phyloP scores from a whole-genome alignment of 2,329 filamentous ascomycete species.

The Aureobasidium sp. region DNA sequence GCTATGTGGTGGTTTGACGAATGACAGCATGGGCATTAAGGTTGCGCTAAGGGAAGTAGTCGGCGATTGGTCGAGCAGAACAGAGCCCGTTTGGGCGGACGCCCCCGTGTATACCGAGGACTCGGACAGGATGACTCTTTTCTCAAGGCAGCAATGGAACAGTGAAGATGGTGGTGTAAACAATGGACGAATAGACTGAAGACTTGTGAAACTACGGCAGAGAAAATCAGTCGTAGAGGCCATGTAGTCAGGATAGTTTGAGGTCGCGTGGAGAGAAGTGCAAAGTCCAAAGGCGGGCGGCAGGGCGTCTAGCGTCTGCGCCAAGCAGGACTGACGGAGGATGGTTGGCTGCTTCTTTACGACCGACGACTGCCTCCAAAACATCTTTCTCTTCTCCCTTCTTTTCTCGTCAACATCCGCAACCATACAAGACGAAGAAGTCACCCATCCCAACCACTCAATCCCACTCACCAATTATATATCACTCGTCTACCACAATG shows the following conservation, averaged over 20 bases:
- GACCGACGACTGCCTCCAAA: neutral
- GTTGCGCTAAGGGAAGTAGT: constrained; percentile 4
- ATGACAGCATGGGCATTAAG: constrained; percentile 14
- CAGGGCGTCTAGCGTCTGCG: neutral
- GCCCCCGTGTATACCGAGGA: neutral
- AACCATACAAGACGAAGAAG: constrained; percentile 19
- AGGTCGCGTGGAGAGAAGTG: neutral
- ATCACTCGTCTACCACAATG: constrained; percentile 29
- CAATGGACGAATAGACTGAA: neutral
- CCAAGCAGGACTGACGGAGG: constrained; percentile 13
- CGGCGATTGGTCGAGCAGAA: constrained; percentile 3
- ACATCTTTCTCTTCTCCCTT: constrained; percentile 11
- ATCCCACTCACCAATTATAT: constrained; percentile 19
- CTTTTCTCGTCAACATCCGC: neutral
- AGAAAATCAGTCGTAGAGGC: neutral
- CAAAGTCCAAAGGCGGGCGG: neutral
- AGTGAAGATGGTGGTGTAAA: neutral
- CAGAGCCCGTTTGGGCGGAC: constrained; percentile 10
- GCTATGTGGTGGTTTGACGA: constrained; percentile 8
- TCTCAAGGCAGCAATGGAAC: neutral
- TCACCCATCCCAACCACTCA: constrained; percentile 17
- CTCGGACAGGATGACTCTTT: neutral
- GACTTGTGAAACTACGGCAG: neutral
- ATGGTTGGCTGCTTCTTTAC: constrained; percentile 3
- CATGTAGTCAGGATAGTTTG: neutral